phyloP scores from a whole-genome alignment of 1,139 yeast genomes.

The Geotrichum candidum region DNA sequence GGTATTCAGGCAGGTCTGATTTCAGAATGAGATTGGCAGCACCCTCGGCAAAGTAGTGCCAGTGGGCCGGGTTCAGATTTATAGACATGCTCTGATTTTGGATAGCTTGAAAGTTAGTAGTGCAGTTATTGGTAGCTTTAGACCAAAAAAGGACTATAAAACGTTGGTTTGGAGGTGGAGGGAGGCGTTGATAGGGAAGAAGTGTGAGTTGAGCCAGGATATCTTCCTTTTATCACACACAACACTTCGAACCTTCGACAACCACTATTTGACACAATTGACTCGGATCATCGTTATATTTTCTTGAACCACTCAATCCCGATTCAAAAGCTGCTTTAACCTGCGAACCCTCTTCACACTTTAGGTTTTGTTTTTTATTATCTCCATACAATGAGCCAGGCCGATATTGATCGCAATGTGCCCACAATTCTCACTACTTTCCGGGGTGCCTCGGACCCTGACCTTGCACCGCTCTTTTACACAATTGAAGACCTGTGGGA shows the following conservation, averaged over 20 bases:
- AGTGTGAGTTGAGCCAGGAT: not conserved
- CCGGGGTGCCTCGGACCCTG: conserved; percentile 62
- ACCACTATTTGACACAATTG: not conserved
- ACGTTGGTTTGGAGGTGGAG: not conserved
- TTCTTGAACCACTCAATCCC: not conserved
- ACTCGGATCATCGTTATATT: too few species aligned
- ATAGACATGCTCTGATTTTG: not conserved
- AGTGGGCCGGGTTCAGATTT: conserved; percentile 15
- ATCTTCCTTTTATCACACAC: not conserved
- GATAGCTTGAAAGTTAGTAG: too few species aligned
- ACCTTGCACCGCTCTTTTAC: conserved; percentile 57
- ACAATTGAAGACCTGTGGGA: conserved; percentile 84
- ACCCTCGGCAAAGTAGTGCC: conserved; percentile 29
- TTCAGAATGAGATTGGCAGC: conserved; percentile 26
- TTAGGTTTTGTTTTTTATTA: not conserved
- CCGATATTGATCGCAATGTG: conserved; percentile 37
- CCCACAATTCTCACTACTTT: conserved; percentile 64
- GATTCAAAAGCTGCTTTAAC: not conserved
- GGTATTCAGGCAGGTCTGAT: conserved; percentile 13
- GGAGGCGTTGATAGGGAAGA: not conserved
- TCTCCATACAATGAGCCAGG: conserved; percentile 15
- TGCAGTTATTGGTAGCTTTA: not conserved
- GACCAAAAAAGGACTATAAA: not conserved
- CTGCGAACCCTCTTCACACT: not conserved
- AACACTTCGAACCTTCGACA: not conserved